Conservation (phyloP, 768 basidiomycete genomes). For the Trametes villosa region DNA sequence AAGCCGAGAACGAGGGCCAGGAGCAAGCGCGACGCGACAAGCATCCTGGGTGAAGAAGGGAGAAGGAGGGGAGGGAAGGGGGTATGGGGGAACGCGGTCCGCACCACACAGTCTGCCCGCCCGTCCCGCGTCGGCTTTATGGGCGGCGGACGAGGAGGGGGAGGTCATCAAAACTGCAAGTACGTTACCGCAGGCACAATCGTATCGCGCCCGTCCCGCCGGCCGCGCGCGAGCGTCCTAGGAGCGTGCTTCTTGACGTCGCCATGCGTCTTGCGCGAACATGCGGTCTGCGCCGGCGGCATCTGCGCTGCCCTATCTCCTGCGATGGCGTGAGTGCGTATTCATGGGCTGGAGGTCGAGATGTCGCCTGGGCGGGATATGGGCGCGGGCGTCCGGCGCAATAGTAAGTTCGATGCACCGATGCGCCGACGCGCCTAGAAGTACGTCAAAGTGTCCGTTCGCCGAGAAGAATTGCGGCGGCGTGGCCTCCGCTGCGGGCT, state of each 20-base stretch:
- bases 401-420: not conserved
- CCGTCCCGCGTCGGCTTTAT: not conserved
- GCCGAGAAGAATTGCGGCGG: not conserved
- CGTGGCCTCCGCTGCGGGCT: not conserved
- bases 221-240: not conserved
- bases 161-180: not conserved
- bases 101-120: not conserved
- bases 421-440: not conserved
- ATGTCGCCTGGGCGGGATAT: constrained; percentile 1
- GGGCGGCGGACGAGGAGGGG: not conserved
- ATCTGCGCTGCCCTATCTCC: constrained; percentile 4
- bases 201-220: not conserved
- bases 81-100: constrained; percentile 1
- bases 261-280: constrained; percentile 7
- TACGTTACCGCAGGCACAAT: constrained; percentile 6
- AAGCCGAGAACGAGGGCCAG: constrained; percentile 14
- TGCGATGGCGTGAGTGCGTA: not conserved
- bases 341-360: not conserved
- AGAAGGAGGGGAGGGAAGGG: not conserved
- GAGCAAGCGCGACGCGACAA: constrained; percentile 13
- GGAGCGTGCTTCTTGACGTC: constrained; percentile 7
- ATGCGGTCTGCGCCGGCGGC: not conserved
- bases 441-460: constrained; percentile 1
- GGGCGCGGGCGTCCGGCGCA: not conserved
- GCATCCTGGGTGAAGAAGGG: constrained; percentile 5